Base-by-base conservation (phyloP, 495 filamentous ascomycete species). In the Lophiostoma macrostomum region DNA sequence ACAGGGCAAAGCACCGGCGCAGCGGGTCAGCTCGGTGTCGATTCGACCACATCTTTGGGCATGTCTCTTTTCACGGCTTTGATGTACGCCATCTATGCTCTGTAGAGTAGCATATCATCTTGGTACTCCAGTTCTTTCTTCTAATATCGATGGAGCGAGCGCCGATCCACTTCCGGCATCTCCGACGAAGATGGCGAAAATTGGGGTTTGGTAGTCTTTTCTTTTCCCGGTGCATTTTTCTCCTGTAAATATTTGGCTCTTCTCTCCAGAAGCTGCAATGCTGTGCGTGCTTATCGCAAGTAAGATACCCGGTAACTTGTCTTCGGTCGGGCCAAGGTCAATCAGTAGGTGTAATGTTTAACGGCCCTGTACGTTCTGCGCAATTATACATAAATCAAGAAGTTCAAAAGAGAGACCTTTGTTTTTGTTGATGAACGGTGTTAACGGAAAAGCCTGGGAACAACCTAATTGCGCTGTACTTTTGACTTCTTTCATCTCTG, bases 51-150 rank as follows among this genome's bases (percentile, higher is more conserved):
- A 20, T 50, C 58, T 0, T 34, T 61, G 16, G 37, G 44, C 11
- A 45, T 56, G 31, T 55, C 45, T 11, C 14, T 61, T 14, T 40
- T 61, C 7, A 50, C 39, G 1, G 52, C 40, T 4, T 24, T 55
- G 12, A 40, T 55, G 42, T 60, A 60, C 27, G 55, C 20, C 13
- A 30, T 58, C 13, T 46, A 58, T 34, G 47, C 31, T 10, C 27
- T 31, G 35, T 7, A 42, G 35, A 10, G 7, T 6, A 16, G 16
- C 7, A 6, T 38, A 23, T 23, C 16, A 42, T n/a, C n/a, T n/a
- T n/a, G n/a, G n/a, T n/a, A n/a, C n/a, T n/a, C 10, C 10, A 18
- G 16, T 39, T 39, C 7, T 39, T 11, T 39, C 10, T 39, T 39
- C 11, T n/a, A n/a, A n/a, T n/a, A n/a, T n/a, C n/a, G n/a, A n/a